phyloP scores from a whole-genome alignment of 2,329 filamentous ascomycete genomes.

The Huntiella abstrusa region DNA sequence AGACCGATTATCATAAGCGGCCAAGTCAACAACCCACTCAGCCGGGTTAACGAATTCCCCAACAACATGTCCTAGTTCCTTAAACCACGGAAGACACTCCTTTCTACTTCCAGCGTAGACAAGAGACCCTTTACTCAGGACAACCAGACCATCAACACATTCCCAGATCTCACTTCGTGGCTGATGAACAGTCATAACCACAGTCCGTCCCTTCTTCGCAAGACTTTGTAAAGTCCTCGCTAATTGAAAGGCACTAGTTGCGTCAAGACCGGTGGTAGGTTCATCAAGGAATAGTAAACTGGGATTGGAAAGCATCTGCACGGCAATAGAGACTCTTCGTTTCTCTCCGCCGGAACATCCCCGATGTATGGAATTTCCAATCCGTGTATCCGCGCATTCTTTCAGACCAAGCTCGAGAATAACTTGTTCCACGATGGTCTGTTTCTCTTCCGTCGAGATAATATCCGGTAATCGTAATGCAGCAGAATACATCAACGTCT shows the following conservation, averaged over 20 bases:
- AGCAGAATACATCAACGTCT: constrained; percentile 56
- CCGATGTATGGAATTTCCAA: constrained; percentile 51
- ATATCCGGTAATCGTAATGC: constrained; percentile 49
- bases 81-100: constrained; percentile 46
- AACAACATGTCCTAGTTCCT: constrained; percentile 36
- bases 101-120: constrained; percentile 45
- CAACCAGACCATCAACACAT: constrained; percentile 52
- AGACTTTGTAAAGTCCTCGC: constrained; percentile 50
- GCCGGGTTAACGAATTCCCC: constrained; percentile 62
- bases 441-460: constrained; percentile 38
- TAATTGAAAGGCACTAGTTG: constrained; percentile 57
- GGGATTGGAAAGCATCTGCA: constrained; percentile 62
- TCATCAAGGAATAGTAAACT: constrained; percentile 64
- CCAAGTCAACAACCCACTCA: constrained; percentile 56
- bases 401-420: constrained; percentile 59
- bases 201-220: constrained; percentile 47
- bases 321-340: constrained; percentile 55
- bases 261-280: constrained; percentile 60
- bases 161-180: constrained; percentile 65
- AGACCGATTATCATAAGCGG: constrained; percentile 54
- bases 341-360: constrained; percentile 69
- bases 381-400: constrained; percentile 56
- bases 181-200: constrained; percentile 60
- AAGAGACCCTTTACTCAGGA: constrained; percentile 47
- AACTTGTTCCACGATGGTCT: constrained; percentile 52